Base-by-base conservation (phyloP, 2,329 filamentous ascomycete species). In the Akanthomyces uredinophilus region DNA sequence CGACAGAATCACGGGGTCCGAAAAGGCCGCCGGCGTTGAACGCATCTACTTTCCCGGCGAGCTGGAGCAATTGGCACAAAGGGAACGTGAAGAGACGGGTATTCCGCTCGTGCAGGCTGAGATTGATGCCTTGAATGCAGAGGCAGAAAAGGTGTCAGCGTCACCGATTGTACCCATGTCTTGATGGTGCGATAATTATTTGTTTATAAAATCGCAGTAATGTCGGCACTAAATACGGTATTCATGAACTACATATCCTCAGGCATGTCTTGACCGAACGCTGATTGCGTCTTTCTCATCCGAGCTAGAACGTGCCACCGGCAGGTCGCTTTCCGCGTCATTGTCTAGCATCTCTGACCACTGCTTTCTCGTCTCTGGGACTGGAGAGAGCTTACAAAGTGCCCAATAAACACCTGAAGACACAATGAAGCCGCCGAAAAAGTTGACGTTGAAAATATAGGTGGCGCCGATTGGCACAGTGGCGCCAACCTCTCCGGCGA, bases 401-500 rank as follows among this genome's bases (percentile, higher is more conserved):
- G 73, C 57, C 78, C 84, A 96, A 75, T 97, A 97, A 6, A 87
- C 75, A 0, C 65, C 70, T 0, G 79, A 78, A 0, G 91, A 83
- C 11, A 96, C 83, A 51, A 92, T 79, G 71, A 96, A 93, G 0
- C 93, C 93, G 47, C 84, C 83, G 72, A 97, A 96, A 79, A 93
- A 97, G 75, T 96, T 96, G 68, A 97, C 70, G 67, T 92, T 90
- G 79, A 96, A 97, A 63, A 96, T 85, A 70, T 96, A 96, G 0
- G 83, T 86, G 1, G 94, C 93, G 1, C 89, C 92, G 7, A 84
- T 78, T 0, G 94, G 93, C 0, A 96, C 91, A 1, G 78, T 65
- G n/a, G 69, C 72, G 1, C 91, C 91, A 29, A 96, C 83, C 0
- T 90, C 91, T 2, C 91, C 92, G 1, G 87, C 92, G 66, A 97